Conservation (phyloP, 2,329 filamentous ascomycete species). For the Aspergillus oerlinghausenensis region DNA sequence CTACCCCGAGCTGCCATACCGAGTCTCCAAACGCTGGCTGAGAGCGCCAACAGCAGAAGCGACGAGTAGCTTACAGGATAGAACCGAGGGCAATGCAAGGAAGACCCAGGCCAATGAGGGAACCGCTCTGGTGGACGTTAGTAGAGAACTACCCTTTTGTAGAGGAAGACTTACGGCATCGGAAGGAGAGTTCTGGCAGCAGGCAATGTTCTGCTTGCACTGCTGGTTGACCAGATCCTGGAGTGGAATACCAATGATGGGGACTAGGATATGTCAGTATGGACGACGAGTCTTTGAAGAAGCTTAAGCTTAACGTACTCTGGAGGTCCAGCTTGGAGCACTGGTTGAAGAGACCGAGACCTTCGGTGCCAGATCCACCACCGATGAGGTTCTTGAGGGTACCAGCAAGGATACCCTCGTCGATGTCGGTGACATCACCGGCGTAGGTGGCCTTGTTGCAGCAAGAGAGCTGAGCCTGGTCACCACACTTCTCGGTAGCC, state of each 20-base stretch:
- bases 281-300: no score
- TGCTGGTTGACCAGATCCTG: constrained; percentile 35
- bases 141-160: not conserved
- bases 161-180: constrained; percentile 20
- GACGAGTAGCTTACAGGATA: constrained; percentile 29
- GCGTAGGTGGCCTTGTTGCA: constrained; percentile 37
- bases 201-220: constrained; percentile 40
- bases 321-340: constrained; percentile 37
- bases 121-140: constrained; percentile 18
- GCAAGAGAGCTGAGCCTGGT: constrained; percentile 36
- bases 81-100: constrained; percentile 38
- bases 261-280: constrained; percentile 13
- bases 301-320: constrained; percentile 19
- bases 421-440: constrained; percentile 31
- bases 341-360: constrained; percentile 38
- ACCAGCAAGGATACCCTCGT: constrained; percentile 30
- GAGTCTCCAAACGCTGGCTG: not conserved
- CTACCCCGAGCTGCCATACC: constrained; percentile 8
- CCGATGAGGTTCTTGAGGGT: constrained; percentile 32
- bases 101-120: constrained; percentile 33
- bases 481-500: constrained; percentile 37
- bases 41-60: not conserved
- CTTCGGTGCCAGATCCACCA: constrained; percentile 28
- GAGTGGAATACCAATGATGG: constrained; percentile 25
- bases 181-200: constrained; percentile 34